Percentiles rank a stretch among this genome's conserved stretches.
Conservation (phyloP, 2,329 filamentous ascomycete species). For the Penicillium sp. region DNA sequence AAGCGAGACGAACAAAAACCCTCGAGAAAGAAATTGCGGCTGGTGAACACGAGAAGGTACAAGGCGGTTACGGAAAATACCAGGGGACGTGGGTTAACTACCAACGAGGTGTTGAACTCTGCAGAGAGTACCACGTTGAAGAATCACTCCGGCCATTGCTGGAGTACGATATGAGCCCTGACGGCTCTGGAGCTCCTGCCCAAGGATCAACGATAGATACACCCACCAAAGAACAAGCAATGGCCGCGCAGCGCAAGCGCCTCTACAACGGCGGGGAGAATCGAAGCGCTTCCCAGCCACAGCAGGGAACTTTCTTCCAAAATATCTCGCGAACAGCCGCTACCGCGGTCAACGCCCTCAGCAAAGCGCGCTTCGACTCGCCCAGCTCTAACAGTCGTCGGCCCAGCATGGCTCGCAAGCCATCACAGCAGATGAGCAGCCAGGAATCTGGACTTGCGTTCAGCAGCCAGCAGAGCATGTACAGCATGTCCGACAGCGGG, state of each 20-base stretch:
- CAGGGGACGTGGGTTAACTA: conserved; percentile 99
- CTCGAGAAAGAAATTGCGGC: conserved; percentile 96
- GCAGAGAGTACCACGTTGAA: conserved; percentile 64
- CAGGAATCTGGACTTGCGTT: conserved; percentile 64
- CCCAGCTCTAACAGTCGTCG: conserved; percentile 65
- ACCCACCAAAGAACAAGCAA: conserved; percentile 96
- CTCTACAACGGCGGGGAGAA: conserved; percentile 78
- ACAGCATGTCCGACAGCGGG: conserved; percentile 71
- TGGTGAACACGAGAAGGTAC: conserved; percentile 96
- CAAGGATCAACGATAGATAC: conserved; percentile 75
- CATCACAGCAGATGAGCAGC: conserved; percentile 60
- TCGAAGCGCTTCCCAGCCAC: conserved; percentile 59
- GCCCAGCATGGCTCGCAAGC: conserved; percentile 67
- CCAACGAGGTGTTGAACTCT: conserved; percentile 86
- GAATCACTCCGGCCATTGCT: conserved; percentile 48
- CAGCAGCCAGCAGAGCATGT: conserved; percentile 77
- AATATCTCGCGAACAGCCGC: conserved; percentile 93
- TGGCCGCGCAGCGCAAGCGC: conserved; percentile 90
- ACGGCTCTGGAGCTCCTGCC: conserved; percentile 63
- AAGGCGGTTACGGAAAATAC: conserved; percentile 97
- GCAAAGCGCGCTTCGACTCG: conserved; percentile 91
- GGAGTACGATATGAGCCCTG: conserved; percentile 49
- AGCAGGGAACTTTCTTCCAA: conserved; percentile 88
- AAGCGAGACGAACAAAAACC: conserved; percentile 96
- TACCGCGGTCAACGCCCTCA: conserved; percentile 91